Evolutionary conservation across 2,329 filamentous ascomycete species (phyloP), one percentile per base, ranked within the genome.

Genomic region (Colletotrichum tropicale): DNA sequence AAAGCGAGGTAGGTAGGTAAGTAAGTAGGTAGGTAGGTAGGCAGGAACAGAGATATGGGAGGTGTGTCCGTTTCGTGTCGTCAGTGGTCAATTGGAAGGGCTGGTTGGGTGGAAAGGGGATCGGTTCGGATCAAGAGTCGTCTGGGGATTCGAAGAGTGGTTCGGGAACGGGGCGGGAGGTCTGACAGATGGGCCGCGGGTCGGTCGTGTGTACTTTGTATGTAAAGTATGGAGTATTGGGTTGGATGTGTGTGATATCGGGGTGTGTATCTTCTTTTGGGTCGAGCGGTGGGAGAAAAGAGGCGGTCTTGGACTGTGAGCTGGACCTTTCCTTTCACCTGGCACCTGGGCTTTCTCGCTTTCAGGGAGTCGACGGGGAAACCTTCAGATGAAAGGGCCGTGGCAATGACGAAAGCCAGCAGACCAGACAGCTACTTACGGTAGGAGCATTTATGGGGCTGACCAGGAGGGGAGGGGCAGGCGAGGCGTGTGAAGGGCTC

Each of bases 371-470:
- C 60, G 60, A 70, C 60, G 30, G 68, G 69, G 43, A 69, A 73
- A 24, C 72, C 74, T 69, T 76, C 74, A 69, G 74, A 76, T 65
- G 74, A 76, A 76, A 76, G 58, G 74, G 70, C 70, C 34, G 74
- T 76, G 74, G 70, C 70, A 74, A 76, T 76, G 74, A 76, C 74
- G 74, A 76, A 76, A 74, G 74, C 26, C 64, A 65, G 70, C 74
- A 65, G 43, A 30, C 52, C 8, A 48, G 70, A 75, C 64, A 73
- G 74, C 73, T 75, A 60, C 58, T 26, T 64, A 64, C 62, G 32
- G 73, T 74, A 73, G 64, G 70, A 69, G 34, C 58, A 69, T 74
- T 74, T 76, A 76, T 76, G 74, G 74, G 70, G 64, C 70, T 3
- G 34, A 52, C 70, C 36, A 73, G 70, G 73, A 76, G 56, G 36